These are phyloP conservation scores for Aphanomyces stellatus DNA, from an alignment of 352 stramenopile genomes.

Conservation along the genomic window DNA sequence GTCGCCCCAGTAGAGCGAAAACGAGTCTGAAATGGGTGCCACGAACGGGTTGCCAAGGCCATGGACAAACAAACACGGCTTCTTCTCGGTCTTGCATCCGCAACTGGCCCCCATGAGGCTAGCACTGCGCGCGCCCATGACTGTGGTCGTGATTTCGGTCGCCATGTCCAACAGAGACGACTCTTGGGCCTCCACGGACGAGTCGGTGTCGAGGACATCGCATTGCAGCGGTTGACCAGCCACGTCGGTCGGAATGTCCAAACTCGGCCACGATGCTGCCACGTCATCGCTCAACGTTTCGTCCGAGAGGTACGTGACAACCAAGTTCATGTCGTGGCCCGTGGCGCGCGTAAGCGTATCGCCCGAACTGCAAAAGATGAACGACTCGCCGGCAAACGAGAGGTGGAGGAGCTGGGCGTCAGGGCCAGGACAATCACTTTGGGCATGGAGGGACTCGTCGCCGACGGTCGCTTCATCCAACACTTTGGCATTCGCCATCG, in stretches of 20 bases:
- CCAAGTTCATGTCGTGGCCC: constrained; percentile 21
- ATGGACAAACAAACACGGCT: too few species aligned
- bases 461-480: neutral
- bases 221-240: constrained; percentile 4
- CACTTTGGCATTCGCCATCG: neutral
- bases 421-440: constrained; percentile 3
- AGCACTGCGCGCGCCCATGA: too few species aligned
- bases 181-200: too few species aligned
- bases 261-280: neutral
- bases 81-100: too few species aligned
- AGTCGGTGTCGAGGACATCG: constrained; percentile 9
- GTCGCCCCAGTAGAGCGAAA: too few species aligned
- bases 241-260: constrained; percentile 8
- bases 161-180: too few species aligned
- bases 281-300: too few species aligned
- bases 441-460: neutral
- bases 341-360: constrained; percentile 11
- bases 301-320: constrained; percentile 15
- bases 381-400: constrained; percentile 26
- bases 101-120: too few species aligned
- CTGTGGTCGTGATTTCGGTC: too few species aligned
- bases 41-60: too few species aligned
- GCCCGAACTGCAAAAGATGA: constrained; percentile 24
- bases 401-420: constrained; percentile 27
- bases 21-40: too few species aligned